phyloP scores from a whole-genome alignment of 768 basidiomycete species.

The Mycena pura region DNA sequence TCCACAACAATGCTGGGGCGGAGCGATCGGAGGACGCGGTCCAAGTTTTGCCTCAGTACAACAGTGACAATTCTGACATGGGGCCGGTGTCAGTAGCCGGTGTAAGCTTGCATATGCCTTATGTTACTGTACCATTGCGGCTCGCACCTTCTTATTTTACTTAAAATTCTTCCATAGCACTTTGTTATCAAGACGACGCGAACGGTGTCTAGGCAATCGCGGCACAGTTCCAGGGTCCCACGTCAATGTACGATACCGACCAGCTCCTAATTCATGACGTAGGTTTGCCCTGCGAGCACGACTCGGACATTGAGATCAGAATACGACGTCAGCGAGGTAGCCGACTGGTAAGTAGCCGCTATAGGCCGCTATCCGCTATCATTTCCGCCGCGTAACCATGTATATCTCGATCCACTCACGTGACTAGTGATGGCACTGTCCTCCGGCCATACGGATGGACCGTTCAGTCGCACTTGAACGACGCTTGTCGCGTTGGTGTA shows the following conservation, averaged over 20 bases:
- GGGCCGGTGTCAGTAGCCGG: constrained; percentile 53
- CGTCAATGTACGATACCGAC: constrained; percentile 29
- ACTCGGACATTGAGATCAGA: constrained; percentile 27
- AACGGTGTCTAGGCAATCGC: constrained; percentile 21
- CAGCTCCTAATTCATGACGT: constrained; percentile 2
- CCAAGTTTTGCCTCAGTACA: too few species aligned
- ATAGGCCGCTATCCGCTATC: too few species aligned
- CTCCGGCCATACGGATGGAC: constrained; percentile 8
- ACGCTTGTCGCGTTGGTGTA: constrained; percentile 41
- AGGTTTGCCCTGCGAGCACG: constrained; percentile 24
- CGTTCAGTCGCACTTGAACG: neutral
- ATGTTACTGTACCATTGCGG: constrained; percentile 49
- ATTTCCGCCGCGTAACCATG: constrained; percentile 26
- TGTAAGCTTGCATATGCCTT: constrained; percentile 59
- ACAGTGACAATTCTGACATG: constrained; percentile 75
- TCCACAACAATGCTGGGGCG: too few species aligned
- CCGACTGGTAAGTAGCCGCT: too few species aligned
- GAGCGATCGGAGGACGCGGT: too few species aligned
- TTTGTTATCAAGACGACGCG: constrained; percentile 63
- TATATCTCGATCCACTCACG: constrained; percentile 21
- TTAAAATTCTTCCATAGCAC: constrained; percentile 50
- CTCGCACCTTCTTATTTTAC: constrained; percentile 45
- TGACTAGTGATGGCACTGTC: constrained; percentile 20
- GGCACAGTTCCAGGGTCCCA: constrained; percentile 23
- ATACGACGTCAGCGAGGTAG: constrained; percentile 15